A percentile compares a stretch with the other conserved stretches of the same genome.
Evolutionary conservation across 768 basidiomycete species (phyloP).

Genomic region (Suillus sp.): DNA sequence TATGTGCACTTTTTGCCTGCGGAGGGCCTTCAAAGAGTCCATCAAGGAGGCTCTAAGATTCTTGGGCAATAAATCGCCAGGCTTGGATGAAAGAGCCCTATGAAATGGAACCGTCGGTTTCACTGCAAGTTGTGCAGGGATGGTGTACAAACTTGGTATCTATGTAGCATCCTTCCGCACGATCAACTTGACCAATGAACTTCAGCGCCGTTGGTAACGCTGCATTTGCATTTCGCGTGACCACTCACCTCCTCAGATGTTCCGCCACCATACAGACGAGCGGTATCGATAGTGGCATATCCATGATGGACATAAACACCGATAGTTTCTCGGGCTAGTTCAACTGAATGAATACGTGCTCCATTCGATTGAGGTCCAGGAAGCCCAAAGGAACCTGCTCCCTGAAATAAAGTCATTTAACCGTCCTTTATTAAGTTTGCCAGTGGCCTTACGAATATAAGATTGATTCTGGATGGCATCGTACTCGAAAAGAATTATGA

Average conservation of each 20-base stretch:
- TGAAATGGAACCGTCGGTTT: neutral
- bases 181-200: constrained; percentile 21
- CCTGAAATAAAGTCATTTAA: constrained; percentile 16
- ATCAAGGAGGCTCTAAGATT: constrained; percentile 19
- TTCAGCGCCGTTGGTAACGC: constrained; percentile 3
- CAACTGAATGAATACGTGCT: constrained; percentile 22
- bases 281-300: constrained; percentile 25
- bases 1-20: constrained; percentile 18
- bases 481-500: neutral
- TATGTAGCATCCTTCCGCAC: constrained; percentile 15
- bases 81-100: constrained; percentile 16
- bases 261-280: constrained; percentile 24
- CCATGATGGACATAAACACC: constrained; percentile 20
- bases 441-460: constrained; percentile 15
- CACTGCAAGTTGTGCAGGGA: neutral
- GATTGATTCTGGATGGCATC: constrained; percentile 15
- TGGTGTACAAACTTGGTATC: constrained; percentile 22
- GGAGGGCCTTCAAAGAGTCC: constrained; percentile 16
- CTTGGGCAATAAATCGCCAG: constrained; percentile 14
- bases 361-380: constrained; percentile 23
- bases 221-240: neutral
- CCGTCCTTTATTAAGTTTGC: neutral
- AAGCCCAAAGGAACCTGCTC: constrained; percentile 24
- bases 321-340: constrained; percentile 19
- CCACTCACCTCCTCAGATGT: constrained; percentile 26